These are phyloP conservation scores for Ceratonia siliqua DNA, from an alignment of 306 rosid species.

Conservation along the genomic window DNA sequence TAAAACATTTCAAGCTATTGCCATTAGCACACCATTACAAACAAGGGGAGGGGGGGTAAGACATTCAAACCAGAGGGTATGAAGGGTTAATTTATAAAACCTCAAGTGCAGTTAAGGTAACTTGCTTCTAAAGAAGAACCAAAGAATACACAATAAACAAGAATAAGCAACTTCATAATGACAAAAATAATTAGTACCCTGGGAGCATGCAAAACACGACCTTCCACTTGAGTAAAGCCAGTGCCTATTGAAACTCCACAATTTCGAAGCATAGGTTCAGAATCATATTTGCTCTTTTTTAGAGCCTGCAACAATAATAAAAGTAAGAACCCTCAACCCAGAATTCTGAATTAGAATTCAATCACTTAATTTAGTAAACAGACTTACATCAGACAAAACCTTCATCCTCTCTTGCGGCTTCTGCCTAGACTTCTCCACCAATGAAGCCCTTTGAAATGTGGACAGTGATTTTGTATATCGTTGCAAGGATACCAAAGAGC, in stretches of 20 bases:
- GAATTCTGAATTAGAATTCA: neutral
- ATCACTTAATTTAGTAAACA: neutral
- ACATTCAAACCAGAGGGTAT: neutral
- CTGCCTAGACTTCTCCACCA: conserved; percentile 92
- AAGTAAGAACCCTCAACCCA: neutral
- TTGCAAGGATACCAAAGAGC: conserved; percentile 80
- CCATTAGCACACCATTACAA: neutral
- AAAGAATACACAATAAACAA: neutral
- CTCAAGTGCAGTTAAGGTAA: neutral
- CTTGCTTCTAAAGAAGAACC: neutral
- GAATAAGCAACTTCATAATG: neutral
- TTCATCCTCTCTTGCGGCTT: conserved; percentile 89
- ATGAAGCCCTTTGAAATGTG: conserved; percentile 75
- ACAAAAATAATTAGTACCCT: conserved; percentile 48
- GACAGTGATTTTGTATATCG: conserved; percentile 83
- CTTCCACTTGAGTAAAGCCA: conserved; percentile 74
- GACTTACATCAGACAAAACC: conserved; percentile 62
- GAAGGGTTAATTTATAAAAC: neutral
- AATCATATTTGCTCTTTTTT: conserved; percentile 62
- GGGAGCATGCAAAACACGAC: conserved; percentile 86
- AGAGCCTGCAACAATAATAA: conserved; percentile 55
- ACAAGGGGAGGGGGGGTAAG: neutral
- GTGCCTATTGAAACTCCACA: conserved; percentile 61
- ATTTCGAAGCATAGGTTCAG: conserved; percentile 71
- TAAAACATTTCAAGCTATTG: neutral